Conservation (phyloP, 1,284 basidiomycete genomes). For the Trametes versicolor region DNA sequence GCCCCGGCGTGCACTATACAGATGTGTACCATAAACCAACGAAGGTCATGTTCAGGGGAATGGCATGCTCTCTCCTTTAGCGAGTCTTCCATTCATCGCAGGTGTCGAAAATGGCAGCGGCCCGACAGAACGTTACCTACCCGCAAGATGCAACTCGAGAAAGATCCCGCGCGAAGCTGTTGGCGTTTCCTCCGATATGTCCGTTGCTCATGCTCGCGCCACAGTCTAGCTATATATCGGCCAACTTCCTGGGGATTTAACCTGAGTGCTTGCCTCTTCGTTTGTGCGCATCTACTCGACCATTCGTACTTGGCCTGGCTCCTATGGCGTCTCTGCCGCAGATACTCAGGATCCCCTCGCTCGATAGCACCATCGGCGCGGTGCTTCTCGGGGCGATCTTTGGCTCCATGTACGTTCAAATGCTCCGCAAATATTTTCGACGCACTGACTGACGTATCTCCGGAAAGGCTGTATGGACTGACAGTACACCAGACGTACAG, state of each 20-base stretch:
- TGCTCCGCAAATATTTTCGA: background rate
- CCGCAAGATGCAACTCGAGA: background rate
- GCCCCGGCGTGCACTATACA: too few species aligned
- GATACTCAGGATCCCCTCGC: conserved; percentile 12
- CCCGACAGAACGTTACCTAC: background rate
- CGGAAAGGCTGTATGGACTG: conserved; percentile 19
- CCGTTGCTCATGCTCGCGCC: background rate
- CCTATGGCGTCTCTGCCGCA: conserved; percentile 1
- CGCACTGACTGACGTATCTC: background rate
- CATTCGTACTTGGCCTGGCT: background rate
- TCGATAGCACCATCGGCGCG: conserved; percentile 18
- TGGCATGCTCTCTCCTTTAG: too few species aligned
- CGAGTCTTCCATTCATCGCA: background rate
- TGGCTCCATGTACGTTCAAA: conserved; percentile 11
- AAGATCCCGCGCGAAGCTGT: background rate
- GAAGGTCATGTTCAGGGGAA: too few species aligned
- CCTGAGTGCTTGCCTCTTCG: background rate
- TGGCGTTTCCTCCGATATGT: background rate
- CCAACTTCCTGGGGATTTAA: background rate
- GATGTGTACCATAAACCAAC: too few species aligned
- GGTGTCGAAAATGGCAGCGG: background rate
- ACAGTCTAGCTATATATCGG: background rate
- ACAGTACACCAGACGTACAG: conserved; percentile 21
- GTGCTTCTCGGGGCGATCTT: conserved; percentile 13
- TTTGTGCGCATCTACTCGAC: background rate